phyloP scores from a whole-genome alignment of 306 rosid genomes.

The Rosa chinensis region DNA sequence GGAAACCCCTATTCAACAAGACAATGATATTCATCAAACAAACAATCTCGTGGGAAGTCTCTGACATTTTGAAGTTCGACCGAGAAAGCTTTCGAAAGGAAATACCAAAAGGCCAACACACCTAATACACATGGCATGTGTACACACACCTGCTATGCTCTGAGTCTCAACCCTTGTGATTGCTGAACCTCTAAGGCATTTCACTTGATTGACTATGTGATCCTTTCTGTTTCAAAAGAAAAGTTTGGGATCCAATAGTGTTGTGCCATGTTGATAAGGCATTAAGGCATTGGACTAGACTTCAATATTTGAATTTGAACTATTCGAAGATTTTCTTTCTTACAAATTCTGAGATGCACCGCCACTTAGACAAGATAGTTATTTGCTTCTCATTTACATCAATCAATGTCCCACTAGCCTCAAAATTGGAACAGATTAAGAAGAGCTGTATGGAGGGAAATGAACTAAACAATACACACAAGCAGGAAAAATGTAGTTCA shows the following conservation, averaged over 20 bases:
- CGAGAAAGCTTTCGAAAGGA: background rate
- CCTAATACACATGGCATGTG: background rate
- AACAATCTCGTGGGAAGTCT: background rate
- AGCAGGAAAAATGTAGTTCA: background rate
- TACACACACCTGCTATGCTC: background rate
- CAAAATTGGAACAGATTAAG: background rate
- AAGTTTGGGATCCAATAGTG: background rate
- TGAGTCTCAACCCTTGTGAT: background rate
- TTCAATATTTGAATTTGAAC: background rate
- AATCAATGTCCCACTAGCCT: background rate
- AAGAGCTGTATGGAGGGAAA: background rate
- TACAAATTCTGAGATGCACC: background rate
- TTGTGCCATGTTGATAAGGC: background rate
- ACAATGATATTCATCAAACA: background rate
- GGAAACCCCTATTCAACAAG: background rate
- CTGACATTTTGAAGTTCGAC: background rate
- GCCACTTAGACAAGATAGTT: background rate
- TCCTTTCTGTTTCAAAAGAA: background rate
- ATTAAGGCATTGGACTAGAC: background rate
- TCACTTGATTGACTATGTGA: background rate
- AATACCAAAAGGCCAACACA: background rate
- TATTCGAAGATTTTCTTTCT: background rate
- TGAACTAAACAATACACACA: background rate
- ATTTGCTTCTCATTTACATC: conserved; percentile 3
- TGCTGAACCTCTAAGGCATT: background rate